Conservation (phyloP, 1,139 yeast species). For the Arxiozyma bovina region DNA sequence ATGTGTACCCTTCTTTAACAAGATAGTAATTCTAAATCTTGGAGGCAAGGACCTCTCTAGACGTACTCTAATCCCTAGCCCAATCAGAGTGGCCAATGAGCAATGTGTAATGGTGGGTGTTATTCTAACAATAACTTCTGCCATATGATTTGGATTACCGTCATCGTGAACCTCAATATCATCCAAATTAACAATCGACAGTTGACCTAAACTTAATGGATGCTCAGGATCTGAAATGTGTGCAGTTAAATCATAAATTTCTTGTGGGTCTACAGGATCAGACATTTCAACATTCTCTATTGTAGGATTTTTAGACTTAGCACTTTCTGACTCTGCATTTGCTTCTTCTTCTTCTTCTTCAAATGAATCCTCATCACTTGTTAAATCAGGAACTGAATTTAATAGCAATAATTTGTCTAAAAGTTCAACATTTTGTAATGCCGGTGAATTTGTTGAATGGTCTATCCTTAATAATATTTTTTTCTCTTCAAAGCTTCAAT, state of each 20-base stretch:
- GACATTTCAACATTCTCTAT: constrained; percentile 35
- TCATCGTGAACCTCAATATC: constrained; percentile 67
- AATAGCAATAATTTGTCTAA: constrained; percentile 18
- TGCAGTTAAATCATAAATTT: constrained; percentile 65
- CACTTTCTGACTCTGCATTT: background rate
- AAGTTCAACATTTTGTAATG: constrained; percentile 23
- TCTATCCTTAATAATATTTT: constrained; percentile 23
- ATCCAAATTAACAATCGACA: constrained; percentile 80
- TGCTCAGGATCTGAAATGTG: constrained; percentile 96
- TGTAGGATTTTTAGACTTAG: constrained; percentile 8
- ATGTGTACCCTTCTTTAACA: constrained; percentile 86
- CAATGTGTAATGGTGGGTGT: constrained; percentile 99
- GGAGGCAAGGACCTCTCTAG: constrained; percentile 83
- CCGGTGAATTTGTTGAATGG: constrained; percentile 19
- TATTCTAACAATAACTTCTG: constrained; percentile 71
- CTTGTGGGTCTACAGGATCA: constrained; percentile 74
- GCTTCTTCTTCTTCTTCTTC: constrained; percentile 12
- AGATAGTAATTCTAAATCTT: constrained; percentile 68
- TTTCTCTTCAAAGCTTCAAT: constrained; percentile 18
- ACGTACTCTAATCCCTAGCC: constrained; percentile 87
- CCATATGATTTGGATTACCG: constrained; percentile 44
- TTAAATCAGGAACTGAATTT: constrained; percentile 20
- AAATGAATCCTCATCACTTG: constrained; percentile 14
- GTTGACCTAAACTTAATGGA: constrained; percentile 87
- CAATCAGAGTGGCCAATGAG: constrained; percentile 89